These are phyloP conservation scores for Brassica rapa DNA, from an alignment of 345 rosid genomes.

Conservation along the genomic window DNA sequence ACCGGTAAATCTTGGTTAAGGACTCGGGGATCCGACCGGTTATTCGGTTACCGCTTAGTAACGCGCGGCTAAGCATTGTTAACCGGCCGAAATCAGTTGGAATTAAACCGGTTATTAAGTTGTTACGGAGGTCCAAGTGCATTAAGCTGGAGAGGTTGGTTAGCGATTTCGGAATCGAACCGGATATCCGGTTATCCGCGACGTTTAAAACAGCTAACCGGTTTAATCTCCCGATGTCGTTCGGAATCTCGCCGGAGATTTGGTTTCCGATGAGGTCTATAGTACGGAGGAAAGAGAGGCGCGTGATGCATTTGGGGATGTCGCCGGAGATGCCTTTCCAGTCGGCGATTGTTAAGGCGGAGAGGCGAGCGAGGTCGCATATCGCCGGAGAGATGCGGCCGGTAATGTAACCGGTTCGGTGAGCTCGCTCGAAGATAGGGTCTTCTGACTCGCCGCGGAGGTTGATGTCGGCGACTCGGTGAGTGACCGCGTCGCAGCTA, in stretches of 20 bases:
- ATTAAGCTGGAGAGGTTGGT: slow-evolving; percentile 65
- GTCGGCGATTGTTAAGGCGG: slow-evolving; percentile 71
- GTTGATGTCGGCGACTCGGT: slow-evolving; percentile 78
- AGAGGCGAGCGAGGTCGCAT: slow-evolving; percentile 64
- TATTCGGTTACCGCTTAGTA: slow-evolving; percentile 63
- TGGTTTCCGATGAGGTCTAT: slow-evolving; percentile 76
- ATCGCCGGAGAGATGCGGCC: slow-evolving; percentile 65
- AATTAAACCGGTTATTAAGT: slow-evolving; percentile 56
- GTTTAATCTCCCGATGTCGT: slow-evolving; percentile 57
- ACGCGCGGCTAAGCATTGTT: slow-evolving; percentile 72
- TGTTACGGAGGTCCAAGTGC: slow-evolving; percentile 83
- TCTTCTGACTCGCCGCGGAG: slow-evolving; percentile 93
- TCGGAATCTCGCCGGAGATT: slow-evolving; percentile 62
- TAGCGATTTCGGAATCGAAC: slow-evolving; percentile 63
- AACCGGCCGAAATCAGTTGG: slow-evolving; percentile 60
- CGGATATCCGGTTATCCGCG: slow-evolving; percentile 73
- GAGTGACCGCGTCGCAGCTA: slow-evolving; percentile 68
- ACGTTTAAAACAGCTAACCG: slow-evolving; percentile 74
- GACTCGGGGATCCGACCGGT: slow-evolving; percentile 63
- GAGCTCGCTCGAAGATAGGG: slow-evolving; percentile 65
- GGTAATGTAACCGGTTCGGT: slow-evolving; percentile 75
- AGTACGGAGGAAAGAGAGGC: slow-evolving; percentile 66
- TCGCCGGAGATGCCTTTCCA: slow-evolving; percentile 90
- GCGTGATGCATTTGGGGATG: slow-evolving; percentile 66
- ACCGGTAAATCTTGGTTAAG: slow-evolving; percentile 63